Percentiles rank a stretch among this genome's conserved stretches.
These are phyloP conservation scores for Tarenaya hassleriana DNA, from an alignment of 345 rosid species.

Conservation along the genomic window DNA sequence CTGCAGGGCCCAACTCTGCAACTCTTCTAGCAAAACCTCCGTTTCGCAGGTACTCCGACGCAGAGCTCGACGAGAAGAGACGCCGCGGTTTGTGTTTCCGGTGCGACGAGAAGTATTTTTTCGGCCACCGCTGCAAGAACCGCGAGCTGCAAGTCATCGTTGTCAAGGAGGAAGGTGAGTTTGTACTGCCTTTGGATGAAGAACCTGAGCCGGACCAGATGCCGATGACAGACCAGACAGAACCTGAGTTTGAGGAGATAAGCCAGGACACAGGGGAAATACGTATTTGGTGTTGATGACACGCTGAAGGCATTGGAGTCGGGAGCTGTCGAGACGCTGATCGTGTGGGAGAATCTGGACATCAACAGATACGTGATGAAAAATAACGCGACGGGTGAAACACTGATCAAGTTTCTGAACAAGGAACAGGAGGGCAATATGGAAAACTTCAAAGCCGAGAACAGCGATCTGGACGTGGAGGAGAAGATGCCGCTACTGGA, in stretches of 20 bases:
- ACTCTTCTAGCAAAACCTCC: no score
- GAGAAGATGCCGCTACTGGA: constrained; percentile 30
- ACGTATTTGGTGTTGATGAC: constrained; percentile 28
- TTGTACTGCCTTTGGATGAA: no score
- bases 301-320: constrained; percentile 36
- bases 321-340: constrained; percentile 28
- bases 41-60: no score
- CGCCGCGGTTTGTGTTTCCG: no score
- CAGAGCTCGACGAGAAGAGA: no score
- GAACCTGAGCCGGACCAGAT: no score
- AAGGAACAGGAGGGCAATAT: constrained; percentile 31
- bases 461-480: constrained; percentile 27
- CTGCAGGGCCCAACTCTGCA: no score
- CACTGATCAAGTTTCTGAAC: constrained; percentile 26
- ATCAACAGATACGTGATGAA: constrained; percentile 31
- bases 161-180: no score
- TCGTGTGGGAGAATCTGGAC: constrained; percentile 37
- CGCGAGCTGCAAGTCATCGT: no score
- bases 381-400: constrained; percentile 25
- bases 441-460: constrained; percentile 29
- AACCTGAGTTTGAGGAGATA: constrained; percentile 35
- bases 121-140: no score
- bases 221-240: no score
- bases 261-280: constrained; percentile 35
- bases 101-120: no score